Evolutionary conservation across 176 grass and related monocot species (phyloP).

Genomic region (Microstegium vimineum): DNA sequence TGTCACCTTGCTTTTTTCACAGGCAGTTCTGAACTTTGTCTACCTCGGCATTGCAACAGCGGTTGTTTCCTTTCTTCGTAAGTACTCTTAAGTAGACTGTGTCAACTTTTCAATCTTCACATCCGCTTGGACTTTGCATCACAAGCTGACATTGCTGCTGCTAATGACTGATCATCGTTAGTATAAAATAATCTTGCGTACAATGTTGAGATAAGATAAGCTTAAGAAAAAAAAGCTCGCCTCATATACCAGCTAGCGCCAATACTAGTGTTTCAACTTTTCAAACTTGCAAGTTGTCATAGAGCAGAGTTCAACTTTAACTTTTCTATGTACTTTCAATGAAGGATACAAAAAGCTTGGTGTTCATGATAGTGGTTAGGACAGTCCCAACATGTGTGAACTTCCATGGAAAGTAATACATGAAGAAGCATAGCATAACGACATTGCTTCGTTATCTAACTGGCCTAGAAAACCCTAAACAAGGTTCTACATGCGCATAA

Average conservation of each 20-base stretch:
- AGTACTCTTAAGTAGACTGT: slow-evolving; percentile 19
- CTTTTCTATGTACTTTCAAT: not conserved
- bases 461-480: not conserved
- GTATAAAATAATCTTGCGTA: not conserved
- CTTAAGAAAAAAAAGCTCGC: not conserved
- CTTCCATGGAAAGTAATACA: not conserved
- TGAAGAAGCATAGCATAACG: not conserved
- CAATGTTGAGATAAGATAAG: not conserved
- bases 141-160: not conserved
- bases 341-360: not conserved
- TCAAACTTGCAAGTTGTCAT: not conserved
- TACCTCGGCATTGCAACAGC: slow-evolving; percentile 49
- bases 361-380: not conserved
- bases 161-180: not conserved
- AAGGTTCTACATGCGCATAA: not conserved
- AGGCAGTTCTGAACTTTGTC: slow-evolving; percentile 55
- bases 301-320: slow-evolving; percentile 1
- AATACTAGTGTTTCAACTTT: not conserved
- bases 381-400: not conserved
- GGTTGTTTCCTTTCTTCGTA: slow-evolving; percentile 52
- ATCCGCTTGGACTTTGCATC: not conserved
- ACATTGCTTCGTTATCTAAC: not conserved
- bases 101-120: not conserved
- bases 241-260: not conserved
- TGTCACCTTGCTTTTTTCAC: slow-evolving; percentile 1